Evolutionary conservation across 1,284 basidiomycete species (phyloP).

Genomic region (Pseudozyma sp.): DNA sequence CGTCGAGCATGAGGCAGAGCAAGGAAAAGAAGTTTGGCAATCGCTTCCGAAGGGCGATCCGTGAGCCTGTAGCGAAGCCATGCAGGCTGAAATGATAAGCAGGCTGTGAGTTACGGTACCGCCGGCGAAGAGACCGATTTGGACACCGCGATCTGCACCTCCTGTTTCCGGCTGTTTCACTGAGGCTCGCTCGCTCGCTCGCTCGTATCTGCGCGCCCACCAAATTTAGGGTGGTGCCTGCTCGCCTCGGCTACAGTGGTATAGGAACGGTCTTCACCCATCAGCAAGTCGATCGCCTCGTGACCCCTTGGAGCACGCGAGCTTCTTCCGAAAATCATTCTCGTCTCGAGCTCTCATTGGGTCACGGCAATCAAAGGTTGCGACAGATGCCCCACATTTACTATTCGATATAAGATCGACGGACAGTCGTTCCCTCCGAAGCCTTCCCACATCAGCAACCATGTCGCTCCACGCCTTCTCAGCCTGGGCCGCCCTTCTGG

Average conservation of each 20-base stretch:
- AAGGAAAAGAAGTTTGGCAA: no score
- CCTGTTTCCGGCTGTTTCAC: no score
- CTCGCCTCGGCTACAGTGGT: no score
- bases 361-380: neutral
- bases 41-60: no score
- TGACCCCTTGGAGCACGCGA: slow-evolving; percentile 22
- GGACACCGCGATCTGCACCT: slow-evolving; percentile 2
- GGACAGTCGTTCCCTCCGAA: no score
- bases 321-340: slow-evolving; percentile 1
- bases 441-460: slow-evolving; percentile 2
- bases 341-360: slow-evolving; percentile 3
- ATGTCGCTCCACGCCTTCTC: slow-evolving; percentile 1
- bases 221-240: neutral
- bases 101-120: neutral
- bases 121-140: slow-evolving; percentile 10
- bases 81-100: neutral
- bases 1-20: no score
- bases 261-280: no score
- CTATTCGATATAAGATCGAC: neutral
- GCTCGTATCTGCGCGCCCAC: neutral
- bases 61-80: no score
- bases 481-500: slow-evolving; percentile 9
- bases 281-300: slow-evolving; percentile 21
- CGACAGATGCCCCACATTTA: neutral
- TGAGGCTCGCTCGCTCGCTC: no score